These are phyloP conservation scores for Psilocybe sp. DNA, from an alignment of 768 basidiomycete species.

Conservation along the genomic window DNA sequence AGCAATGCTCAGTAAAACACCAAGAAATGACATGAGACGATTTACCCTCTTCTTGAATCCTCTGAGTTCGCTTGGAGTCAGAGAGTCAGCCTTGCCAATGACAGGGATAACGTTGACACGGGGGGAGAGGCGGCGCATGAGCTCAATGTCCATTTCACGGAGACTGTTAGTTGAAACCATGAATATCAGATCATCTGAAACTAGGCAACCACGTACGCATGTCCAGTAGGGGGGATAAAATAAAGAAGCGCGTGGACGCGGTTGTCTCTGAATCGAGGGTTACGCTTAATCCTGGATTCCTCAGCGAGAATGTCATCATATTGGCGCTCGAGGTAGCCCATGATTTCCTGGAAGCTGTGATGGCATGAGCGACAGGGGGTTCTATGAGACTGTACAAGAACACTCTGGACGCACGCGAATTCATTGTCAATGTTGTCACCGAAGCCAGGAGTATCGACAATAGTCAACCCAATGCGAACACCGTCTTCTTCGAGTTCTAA, in stretches of 20 bases:
- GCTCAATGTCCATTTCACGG: constrained; percentile 97
- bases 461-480: constrained; percentile 94
- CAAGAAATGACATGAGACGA: background rate
- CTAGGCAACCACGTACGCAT: constrained; percentile 61
- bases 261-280: constrained; percentile 98
- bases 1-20: constrained; percentile 1
- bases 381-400: background rate
- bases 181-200: background rate
- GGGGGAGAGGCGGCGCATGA: constrained; percentile 97
- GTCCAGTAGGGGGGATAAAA: constrained; percentile 98
- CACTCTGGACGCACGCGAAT: constrained; percentile 67
- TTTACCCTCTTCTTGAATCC: constrained; percentile 93
- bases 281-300: constrained; percentile 99
- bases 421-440: constrained; percentile 99
- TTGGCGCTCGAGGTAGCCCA: constrained; percentile 95
- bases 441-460: constrained; percentile 98
- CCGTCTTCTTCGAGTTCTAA: constrained; percentile 98
- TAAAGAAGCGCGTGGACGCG: constrained; percentile 94
- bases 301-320: constrained; percentile 99
- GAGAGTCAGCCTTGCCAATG: constrained; percentile 91
- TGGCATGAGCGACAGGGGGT: background rate
- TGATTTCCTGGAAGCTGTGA: constrained; percentile 91
- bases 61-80: constrained; percentile 89
- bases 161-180: constrained; percentile 42
- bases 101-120: constrained; percentile 99